Base-by-base conservation (phyloP, 2,329 filamentous ascomycete species). In the Pseudogymnoascus sp. region DNA sequence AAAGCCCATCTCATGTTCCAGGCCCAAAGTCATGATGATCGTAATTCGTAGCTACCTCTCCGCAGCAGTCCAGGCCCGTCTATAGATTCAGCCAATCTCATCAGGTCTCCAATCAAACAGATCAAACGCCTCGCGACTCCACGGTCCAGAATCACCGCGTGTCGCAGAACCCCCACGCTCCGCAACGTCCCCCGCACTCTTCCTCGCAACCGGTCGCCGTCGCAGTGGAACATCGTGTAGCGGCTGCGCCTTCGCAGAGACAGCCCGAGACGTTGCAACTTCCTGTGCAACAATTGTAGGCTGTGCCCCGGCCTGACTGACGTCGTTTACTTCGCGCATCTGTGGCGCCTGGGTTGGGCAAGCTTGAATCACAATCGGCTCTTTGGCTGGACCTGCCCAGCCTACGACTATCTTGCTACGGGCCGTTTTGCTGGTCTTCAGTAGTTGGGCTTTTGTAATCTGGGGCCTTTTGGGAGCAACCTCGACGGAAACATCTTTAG, bases 71-170 rank as follows among this genome's bases (percentile, higher is more conserved):
- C 15, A 55, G 48, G 48, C 48, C 48, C 29, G 15, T 55, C 48
- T 4, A 10, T 7, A 13, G 29, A 33, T 10, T 55, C 48, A 55
- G 48, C 48, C 48, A 55, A 33, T 35, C 29, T 55, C 48, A 21
- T 21, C 48, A 18, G 86, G 87, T 58, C 83, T 78, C 69, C 79
- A 83, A 68, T 82, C 84, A 65, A 90, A 81, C 55, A 90, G 69
- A 70, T 90, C 87, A 66, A 83, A 79, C 0, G 87, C 86, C 69
- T 89, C 87, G 25, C 79, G 80, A 67, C 85, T 89, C 87, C 87
- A 90, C 0, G 87, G 82, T 2, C 86, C 48, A 55, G 48, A 55
- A 55, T 35, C 48, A 55, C 29, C 35, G 29, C 48, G 48, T 15
- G 29, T 29, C 18, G n/a, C 15, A 21, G 48, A 29, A 13, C n/a